Evolutionary conservation across 2,329 filamentous ascomycete genomes (phyloP), one percentile per base, ranked within the genome.

Genomic region (Zasmidium citrigriseum): DNA sequence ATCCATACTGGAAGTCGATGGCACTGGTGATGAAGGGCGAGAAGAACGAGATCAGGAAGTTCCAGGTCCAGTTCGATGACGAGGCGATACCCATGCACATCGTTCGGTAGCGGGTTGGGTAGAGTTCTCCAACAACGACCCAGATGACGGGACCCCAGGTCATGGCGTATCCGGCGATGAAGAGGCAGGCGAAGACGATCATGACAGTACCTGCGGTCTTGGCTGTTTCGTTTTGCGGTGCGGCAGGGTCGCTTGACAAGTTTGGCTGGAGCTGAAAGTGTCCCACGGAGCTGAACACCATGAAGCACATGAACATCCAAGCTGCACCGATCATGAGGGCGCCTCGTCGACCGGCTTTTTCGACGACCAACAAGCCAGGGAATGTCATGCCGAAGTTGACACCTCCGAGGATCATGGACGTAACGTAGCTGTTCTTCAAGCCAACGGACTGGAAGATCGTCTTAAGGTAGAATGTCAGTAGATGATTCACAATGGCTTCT

Each of bases 1-100:
- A 90, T 1, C 89, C 89, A 67, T 90, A 90, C 1, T 81, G 81
- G 73, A 88, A 92, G 64, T 88, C 83, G 55, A 92, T 92, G 2
- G 83, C 83, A 0, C 80, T 77, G 0, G 86, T 89, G 70, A 93
- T 92, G 74, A 91, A 92, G 0, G 89, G 88, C 0, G 90, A 91
- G 78, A 91, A 91, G 78, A 93, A 93, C 34, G 60, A 64, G 57
- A 73, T 68, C 16, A 74, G 60, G 63, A 72, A 73, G 57, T 72
- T 73, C 68, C 67, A 73, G 27, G 80, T 77, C 86, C 86, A 88
- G 73, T 88, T 88, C 65, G 80, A 82, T 0, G 83, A 80, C 0
- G 85, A 88, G 0, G 83, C 80, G 1, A 87, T 70, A 1, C 83
- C 84, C 69, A 25, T 80, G 82, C 68, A 64, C 59, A 65, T 67